phyloP scores from a whole-genome alignment of 805 yeast species.

The Kuraishia capsulata region DNA sequence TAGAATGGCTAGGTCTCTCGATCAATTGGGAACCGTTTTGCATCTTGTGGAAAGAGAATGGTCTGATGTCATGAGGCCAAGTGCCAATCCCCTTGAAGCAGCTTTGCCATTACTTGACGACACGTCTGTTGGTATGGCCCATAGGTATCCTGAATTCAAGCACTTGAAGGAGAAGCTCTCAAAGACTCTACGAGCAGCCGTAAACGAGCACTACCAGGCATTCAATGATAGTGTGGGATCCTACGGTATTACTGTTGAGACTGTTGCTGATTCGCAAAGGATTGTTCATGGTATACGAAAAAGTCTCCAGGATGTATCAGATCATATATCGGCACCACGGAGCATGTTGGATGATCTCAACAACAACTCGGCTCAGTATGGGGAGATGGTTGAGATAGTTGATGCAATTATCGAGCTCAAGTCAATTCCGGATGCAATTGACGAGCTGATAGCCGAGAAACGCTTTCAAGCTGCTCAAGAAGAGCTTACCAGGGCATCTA shows the following conservation, averaged over 20 bases:
- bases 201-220: conserved; percentile 72
- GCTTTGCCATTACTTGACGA: conserved; percentile 80
- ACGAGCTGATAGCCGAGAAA: conserved; percentile 58
- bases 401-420: conserved; percentile 57
- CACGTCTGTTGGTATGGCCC: conserved; percentile 86
- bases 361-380: conserved; percentile 49
- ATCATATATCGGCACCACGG: conserved; percentile 42
- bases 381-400: conserved; percentile 62
- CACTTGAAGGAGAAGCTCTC: conserved; percentile 50
- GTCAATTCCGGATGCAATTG: conserved; percentile 53
- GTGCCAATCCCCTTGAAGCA: conserved; percentile 47
- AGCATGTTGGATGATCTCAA: conserved; percentile 57
- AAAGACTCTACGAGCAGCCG: conserved; percentile 53
- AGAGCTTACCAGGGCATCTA: conserved; percentile 25
- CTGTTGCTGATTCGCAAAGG: conserved; percentile 58
- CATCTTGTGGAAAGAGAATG: conserved; percentile 3
- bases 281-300: conserved; percentile 39
- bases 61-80: not conserved
- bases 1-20: conserved; percentile 1
- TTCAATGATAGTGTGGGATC: conserved; percentile 83
- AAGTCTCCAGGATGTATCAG: conserved; percentile 37
- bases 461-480: conserved; percentile 44
- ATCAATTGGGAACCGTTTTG: conserved; percentile 1
- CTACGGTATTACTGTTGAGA: conserved; percentile 59
- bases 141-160: conserved; percentile 57